Percentiles rank a stretch among this genome's conserved stretches.
Conservation (phyloP, 352 stramenopile genomes). For the Phytophthora litchii region DNA sequence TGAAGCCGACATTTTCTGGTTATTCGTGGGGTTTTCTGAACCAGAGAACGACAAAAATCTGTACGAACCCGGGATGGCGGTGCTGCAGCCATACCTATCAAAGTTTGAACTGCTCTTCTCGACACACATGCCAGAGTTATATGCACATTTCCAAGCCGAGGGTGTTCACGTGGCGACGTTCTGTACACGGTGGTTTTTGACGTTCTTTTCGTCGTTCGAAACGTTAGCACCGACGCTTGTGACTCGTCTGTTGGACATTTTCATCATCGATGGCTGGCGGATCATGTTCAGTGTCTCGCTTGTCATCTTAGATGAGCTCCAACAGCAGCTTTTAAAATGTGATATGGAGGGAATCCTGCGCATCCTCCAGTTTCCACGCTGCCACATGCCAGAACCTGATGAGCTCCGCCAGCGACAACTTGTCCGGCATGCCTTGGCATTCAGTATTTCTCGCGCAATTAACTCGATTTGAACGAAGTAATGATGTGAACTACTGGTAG, state of each 20-base stretch:
- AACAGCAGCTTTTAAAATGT: slow-evolving; percentile 48
- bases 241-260: slow-evolving; percentile 75
- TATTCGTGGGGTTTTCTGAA: slow-evolving; percentile 81
- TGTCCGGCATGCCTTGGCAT: slow-evolving; percentile 61
- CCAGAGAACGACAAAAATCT: slow-evolving; percentile 74
- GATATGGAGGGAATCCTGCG: slow-evolving; percentile 77
- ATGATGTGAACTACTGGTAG: slow-evolving; percentile 4
- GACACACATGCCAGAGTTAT: slow-evolving; percentile 69
- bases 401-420: slow-evolving; percentile 50
- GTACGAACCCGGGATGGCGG: slow-evolving; percentile 76
- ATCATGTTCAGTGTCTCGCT: slow-evolving; percentile 82
- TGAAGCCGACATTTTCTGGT: slow-evolving; percentile 83
- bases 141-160: slow-evolving; percentile 61
- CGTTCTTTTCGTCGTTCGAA: slow-evolving; percentile 84
- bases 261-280: slow-evolving; percentile 81
- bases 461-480: slow-evolving; percentile 45
- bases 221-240: slow-evolving; percentile 73
- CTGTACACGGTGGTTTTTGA: slow-evolving; percentile 85
- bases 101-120: slow-evolving; percentile 74
- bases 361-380: slow-evolving; percentile 67
- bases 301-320: slow-evolving; percentile 78
- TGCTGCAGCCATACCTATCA: slow-evolving; percentile 66
- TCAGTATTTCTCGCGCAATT: slow-evolving; percentile 65
- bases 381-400: slow-evolving; percentile 54
- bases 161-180: slow-evolving; percentile 74